Conservation (phyloP, 139 green algal genomes). For the Desmodesmus armatus region DNA sequence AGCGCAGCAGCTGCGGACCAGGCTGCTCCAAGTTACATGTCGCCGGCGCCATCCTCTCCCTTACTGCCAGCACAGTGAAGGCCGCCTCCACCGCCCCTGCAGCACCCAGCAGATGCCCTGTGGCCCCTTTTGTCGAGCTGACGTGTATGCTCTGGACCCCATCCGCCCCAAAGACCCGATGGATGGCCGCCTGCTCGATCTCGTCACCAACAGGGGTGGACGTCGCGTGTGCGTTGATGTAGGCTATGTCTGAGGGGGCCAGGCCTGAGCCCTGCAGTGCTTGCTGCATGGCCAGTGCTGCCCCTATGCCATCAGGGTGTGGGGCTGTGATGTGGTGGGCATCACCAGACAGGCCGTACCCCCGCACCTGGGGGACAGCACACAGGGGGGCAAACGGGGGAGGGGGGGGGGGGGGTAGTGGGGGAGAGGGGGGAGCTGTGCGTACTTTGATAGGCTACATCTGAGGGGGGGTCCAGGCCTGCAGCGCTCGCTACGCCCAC, state of each 20-base stretch:
- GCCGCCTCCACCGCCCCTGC: slow-evolving; percentile 87
- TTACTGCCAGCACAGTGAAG: slow-evolving; percentile 83
- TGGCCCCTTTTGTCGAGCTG: slow-evolving; percentile 90
- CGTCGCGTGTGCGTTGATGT: slow-evolving; percentile 96
- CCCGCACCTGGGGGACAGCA: slow-evolving; percentile 70
- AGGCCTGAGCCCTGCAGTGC: slow-evolving; percentile 60
- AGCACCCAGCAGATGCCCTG: slow-evolving; percentile 95
- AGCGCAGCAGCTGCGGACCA: slow-evolving; percentile 57
- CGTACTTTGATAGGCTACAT: too few relatives aligned
- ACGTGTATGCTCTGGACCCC: slow-evolving; percentile 61
- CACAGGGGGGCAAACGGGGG: too few relatives aligned
- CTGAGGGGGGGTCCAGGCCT: too few relatives aligned
- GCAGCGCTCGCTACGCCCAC: too few relatives aligned
- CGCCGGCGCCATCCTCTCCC: slow-evolving; percentile 69
- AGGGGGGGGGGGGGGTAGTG: too few relatives aligned
- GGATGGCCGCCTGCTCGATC: slow-evolving; percentile 81
- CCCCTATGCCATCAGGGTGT: slow-evolving; percentile 64
- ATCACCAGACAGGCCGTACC: slow-evolving; percentile 91
- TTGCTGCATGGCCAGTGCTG: slow-evolving; percentile 42
- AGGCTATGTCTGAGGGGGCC: slow-evolving; percentile 66
- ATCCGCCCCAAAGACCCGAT: slow-evolving; percentile 72
- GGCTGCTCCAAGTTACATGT: slow-evolving; percentile 86
- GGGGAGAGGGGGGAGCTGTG: too few relatives aligned
- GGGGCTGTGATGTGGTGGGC: slow-evolving; percentile 95
- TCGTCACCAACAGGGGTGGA: slow-evolving; percentile 85